phyloP scores from a whole-genome alignment of 495 filamentous ascomycete genomes.

The Neurospora sp. region DNA sequence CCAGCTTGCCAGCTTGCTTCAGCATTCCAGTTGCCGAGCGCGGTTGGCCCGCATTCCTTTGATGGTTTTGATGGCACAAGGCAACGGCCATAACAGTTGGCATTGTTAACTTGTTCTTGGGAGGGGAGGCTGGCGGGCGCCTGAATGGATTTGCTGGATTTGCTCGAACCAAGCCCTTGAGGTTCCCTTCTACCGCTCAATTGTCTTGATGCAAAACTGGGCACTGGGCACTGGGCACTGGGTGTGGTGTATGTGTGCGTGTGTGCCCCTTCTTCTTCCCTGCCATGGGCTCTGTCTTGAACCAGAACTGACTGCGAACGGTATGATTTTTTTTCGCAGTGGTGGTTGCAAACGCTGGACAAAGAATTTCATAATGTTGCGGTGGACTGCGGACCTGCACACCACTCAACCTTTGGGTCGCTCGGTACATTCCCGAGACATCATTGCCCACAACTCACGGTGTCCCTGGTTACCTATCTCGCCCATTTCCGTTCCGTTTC shows the following conservation, averaged over 20 bases:
- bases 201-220: background rate
- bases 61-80: background rate
- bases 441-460: background rate
- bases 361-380: conserved; percentile 12
- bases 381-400: background rate
- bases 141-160: background rate
- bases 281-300: background rate
- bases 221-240: conserved; percentile 10
- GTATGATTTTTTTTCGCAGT: conserved; percentile 1
- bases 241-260: background rate
- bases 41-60: conserved; percentile 13
- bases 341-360: conserved; percentile 27
- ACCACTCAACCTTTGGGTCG: conserved; percentile 17
- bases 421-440: conserved; percentile 36
- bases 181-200: background rate
- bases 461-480: background rate
- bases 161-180: background rate
- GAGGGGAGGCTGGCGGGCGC: background rate
- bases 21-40: conserved; percentile 4
- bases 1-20: conserved; percentile 7
- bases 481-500: background rate
- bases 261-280: background rate
- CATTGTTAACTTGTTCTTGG: conserved; percentile 13
- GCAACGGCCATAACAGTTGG: background rate
- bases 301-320: conserved; percentile 15